A percentile compares a stretch with the other conserved stretches of the same genome.
Evolutionary conservation across 768 basidiomycete genomes (phyloP).

Genomic region (Hericium coralloides): DNA sequence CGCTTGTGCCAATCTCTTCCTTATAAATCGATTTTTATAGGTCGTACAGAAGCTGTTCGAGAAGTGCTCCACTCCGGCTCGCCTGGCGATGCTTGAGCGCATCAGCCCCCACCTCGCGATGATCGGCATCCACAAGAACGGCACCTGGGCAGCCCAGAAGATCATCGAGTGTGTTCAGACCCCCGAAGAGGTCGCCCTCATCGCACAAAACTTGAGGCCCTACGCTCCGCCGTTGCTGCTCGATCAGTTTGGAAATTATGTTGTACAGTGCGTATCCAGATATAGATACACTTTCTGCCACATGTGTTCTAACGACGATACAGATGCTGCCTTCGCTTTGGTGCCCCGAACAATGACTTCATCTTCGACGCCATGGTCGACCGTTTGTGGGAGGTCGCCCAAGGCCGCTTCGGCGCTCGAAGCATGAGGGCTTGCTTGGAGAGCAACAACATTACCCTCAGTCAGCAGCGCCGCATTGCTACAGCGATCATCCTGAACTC

Average conservation of each 20-base stretch:
- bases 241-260: conserved; percentile 91
- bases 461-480: conserved; percentile 92
- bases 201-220: conserved; percentile 80
- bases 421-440: conserved; percentile 97
- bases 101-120: conserved; percentile 90
- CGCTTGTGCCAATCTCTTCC: not conserved
- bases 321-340: conserved; percentile 88
- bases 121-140: conserved; percentile 99
- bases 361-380: conserved; percentile 98
- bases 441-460: conserved; percentile 75
- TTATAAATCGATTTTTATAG: conserved; percentile 17
- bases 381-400: conserved; percentile 97
- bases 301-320: not conserved
- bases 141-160: conserved; percentile 99
- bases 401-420: conserved; percentile 95
- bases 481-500: conserved; percentile 94
- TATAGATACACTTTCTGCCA: not conserved
- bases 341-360: conserved; percentile 84
- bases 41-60: conserved; percentile 98
- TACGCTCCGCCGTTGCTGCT: conserved; percentile 91
- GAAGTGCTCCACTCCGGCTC: conserved; percentile 65
- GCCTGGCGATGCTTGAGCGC: conserved; percentile 89
- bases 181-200: conserved; percentile 77
- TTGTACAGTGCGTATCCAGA: conserved; percentile 63
- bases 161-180: conserved; percentile 91